phyloP scores from a whole-genome alignment of 306 rosid species.

The Malus asiatica region DNA sequence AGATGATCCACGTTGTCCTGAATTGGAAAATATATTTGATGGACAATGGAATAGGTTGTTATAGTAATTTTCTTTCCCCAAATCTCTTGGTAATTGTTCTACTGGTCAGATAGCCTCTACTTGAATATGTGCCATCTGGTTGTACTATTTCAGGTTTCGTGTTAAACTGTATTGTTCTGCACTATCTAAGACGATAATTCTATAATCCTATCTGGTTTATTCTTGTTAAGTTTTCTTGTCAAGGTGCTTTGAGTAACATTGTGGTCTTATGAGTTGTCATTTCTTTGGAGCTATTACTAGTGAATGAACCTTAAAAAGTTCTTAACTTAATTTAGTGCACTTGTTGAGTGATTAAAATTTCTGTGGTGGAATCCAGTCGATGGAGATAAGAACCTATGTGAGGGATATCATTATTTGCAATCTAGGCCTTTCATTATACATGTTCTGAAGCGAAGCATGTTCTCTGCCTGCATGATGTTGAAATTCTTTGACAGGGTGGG shows the following conservation, averaged over 20 bases:
- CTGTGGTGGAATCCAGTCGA: neutral
- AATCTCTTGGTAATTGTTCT: constrained; percentile 21
- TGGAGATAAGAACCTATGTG: neutral
- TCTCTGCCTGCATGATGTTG: neutral
- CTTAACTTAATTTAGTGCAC: neutral
- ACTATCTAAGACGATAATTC: neutral
- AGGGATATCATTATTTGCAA: neutral
- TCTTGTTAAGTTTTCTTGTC: neutral
- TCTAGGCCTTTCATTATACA: neutral
- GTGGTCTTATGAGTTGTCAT: neutral
- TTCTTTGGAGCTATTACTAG: neutral
- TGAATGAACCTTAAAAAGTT: neutral
- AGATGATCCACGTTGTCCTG: constrained; percentile 71
- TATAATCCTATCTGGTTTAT: neutral
- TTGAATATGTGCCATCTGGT: neutral
- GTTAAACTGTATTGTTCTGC: neutral
- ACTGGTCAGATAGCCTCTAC: constrained; percentile 7
- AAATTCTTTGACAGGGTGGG: neutral
- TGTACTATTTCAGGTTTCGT: neutral
- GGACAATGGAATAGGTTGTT: constrained; percentile 77
- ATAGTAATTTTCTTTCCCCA: constrained; percentile 25
- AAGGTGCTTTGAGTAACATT: neutral
- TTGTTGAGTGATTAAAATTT: neutral
- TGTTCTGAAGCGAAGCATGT: neutral
- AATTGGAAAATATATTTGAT: constrained; percentile 75